Base-by-base conservation (phyloP, 805 yeast genomes). In the Ogataea populi-albae region DNA sequence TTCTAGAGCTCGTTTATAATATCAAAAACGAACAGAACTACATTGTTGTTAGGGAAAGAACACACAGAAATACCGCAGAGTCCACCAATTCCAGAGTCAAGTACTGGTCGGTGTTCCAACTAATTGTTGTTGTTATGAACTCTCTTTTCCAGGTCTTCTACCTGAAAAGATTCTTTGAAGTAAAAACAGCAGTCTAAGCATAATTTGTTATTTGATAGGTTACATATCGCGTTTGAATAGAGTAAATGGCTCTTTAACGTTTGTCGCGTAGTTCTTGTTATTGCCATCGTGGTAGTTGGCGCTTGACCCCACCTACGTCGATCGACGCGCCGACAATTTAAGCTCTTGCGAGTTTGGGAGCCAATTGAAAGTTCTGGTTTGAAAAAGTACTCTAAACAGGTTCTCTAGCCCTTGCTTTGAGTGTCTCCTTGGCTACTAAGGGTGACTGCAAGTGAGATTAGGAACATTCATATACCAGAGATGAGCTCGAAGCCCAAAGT, bases 61-160 rank as follows among this genome's bases (percentile, higher is more conserved):
- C 94, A 11, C 98, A 91, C 64, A 84, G 98, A 76, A 93, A 91
- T 67, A 91, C 98, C 7, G 98, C 98, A 5, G 98, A 91, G 66
- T 85, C 95, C 17, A 91, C 98, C 30, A 91, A 91, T 64, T 82
- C 93, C 37, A 79, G 98, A 55, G 98, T 91, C 47, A 91, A 91
- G 65, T 93, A 95, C 86, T 91, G 98, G 98, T 86, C 96, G 18
- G 72, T 86, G 21, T 83, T 89, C 73, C 98, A 91, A 69, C 69
- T 93, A 46, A 53, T 80, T 34, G 89, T 93, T 37, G 97, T 91
- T 30, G 83, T 82, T 12, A 75, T 73, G 43, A 93, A 88, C 69
- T 86, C 96, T 18, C 50, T 89, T 38, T 93, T 93, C 77, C 98
- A 91, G 66, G 88, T 91, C 45, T 84, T 85, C 66, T 91, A 89